Conservation (phyloP, 179 eudicot species). For the Drosera spatulata region DNA sequence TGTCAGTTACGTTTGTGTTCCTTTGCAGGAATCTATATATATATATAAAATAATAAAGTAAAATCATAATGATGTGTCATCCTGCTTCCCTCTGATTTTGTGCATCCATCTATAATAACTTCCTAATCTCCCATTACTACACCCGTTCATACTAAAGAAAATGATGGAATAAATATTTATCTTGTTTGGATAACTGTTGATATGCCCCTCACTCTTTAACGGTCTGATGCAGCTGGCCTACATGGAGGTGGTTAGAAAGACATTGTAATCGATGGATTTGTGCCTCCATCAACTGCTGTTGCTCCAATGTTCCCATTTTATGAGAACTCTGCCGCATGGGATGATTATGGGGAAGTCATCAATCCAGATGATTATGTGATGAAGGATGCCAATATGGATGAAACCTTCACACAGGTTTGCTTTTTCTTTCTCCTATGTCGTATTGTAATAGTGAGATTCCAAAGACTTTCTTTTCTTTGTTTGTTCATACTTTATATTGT, state of each 20-base stretch:
- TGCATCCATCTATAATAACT: no score
- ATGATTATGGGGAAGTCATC: constrained; percentile 97
- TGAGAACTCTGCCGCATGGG: constrained; percentile 73
- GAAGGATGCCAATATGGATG: constrained; percentile 84
- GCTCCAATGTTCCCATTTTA: constrained; percentile 91
- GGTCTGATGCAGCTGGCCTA: constrained; percentile 26
- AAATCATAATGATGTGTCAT: no score
- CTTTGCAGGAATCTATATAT: no score
- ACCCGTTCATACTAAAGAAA: no score
- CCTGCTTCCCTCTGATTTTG: no score
- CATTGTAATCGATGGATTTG: constrained; percentile 82
- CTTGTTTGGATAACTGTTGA: neutral
- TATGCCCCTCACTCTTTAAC: constrained; percentile 1
- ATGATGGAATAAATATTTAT: no score
- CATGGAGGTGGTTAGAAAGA: constrained; percentile 49
- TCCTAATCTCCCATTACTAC: no score
- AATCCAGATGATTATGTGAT: constrained; percentile 87
- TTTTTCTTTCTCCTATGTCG: neutral
- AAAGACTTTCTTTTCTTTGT: no score
- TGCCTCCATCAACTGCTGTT: constrained; percentile 61
- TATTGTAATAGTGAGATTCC: no score
- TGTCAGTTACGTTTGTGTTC: no score
- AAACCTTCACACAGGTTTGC: constrained; percentile 44
- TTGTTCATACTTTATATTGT: no score
- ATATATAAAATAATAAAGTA: no score